Conservation (phyloP, 1,139 yeast species). For the Geotrichum europaeum region DNA sequence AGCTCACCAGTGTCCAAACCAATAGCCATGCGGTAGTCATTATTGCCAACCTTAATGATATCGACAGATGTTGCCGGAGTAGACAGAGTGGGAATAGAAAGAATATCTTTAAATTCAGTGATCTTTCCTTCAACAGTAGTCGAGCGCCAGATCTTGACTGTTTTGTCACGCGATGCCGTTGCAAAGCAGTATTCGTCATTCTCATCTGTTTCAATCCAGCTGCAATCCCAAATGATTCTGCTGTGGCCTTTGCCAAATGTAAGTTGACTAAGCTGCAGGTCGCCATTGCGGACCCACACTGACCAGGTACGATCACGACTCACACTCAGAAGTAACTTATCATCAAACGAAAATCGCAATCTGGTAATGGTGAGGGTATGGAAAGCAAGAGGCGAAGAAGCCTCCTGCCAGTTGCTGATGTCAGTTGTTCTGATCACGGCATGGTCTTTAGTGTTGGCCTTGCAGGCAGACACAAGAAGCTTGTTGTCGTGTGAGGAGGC, state of each 20-base stretch:
- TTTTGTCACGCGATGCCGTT: slow-evolving; percentile 85
- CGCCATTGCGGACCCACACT: slow-evolving; percentile 55
- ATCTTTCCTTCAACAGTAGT: slow-evolving; percentile 27
- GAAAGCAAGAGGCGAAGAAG: slow-evolving; percentile 45
- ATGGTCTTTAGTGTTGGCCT: slow-evolving; percentile 75
- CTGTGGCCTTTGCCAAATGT: slow-evolving; percentile 63
- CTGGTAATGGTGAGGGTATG: slow-evolving; percentile 86
- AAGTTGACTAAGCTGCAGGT: slow-evolving; percentile 28
- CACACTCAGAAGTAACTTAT: slow-evolving; percentile 64
- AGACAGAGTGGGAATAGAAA: slow-evolving; percentile 28
- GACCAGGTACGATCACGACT: slow-evolving; percentile 88
- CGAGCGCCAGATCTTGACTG: slow-evolving; percentile 61
- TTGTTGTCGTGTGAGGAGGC: slow-evolving; percentile 63
- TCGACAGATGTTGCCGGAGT: slow-evolving; percentile 71
- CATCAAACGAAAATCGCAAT: slow-evolving; percentile 68
- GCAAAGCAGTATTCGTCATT: slow-evolving; percentile 42
- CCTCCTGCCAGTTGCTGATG: slow-evolving; percentile 56
- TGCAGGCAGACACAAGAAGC: slow-evolving; percentile 83
- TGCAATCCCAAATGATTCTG: slow-evolving; percentile 93
- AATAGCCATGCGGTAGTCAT: slow-evolving; percentile 46
- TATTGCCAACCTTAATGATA: slow-evolving; percentile 26
- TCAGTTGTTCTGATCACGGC: slow-evolving; percentile 79
- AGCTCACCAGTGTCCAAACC: slow-evolving; percentile 70
- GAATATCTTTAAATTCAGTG: slow-evolving; percentile 20
- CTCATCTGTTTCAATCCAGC: slow-evolving; percentile 47